These are phyloP conservation scores for Acorus calamus DNA, from an alignment of 106 monocot genomes.

Conservation along the genomic window DNA sequence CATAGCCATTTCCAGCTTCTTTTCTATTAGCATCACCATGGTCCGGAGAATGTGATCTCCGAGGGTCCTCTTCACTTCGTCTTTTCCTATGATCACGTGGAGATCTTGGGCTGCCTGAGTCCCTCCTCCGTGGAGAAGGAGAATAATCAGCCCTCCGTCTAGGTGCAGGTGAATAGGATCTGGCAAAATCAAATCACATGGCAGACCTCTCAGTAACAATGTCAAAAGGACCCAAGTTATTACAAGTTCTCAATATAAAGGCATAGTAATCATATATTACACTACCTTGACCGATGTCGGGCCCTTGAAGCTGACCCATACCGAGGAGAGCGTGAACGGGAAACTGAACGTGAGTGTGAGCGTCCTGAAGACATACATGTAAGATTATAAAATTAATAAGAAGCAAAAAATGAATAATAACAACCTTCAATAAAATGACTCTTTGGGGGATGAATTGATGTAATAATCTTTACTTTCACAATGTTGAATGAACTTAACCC, in stretches of 20 bases:
- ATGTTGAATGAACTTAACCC: too few relatives aligned
- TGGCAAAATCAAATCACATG: too few relatives aligned
- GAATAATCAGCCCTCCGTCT: constrained; percentile 29
- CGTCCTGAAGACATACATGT: constrained; percentile 15
- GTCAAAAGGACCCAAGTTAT: too few relatives aligned
- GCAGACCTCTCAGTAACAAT: too few relatives aligned
- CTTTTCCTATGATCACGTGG: constrained; percentile 16
- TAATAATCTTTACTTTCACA: too few relatives aligned
- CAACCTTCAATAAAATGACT: too few relatives aligned
- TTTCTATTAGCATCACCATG: constrained; percentile 10
- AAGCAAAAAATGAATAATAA: neutral
- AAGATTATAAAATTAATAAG: neutral
- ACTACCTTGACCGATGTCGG: constrained; percentile 36
- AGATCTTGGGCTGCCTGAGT: constrained; percentile 14
- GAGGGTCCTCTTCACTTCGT: constrained; percentile 8
- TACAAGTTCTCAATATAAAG: neutral
- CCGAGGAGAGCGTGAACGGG: constrained; percentile 47
- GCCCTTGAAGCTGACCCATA: constrained; percentile 10
- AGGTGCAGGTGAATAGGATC: constrained; percentile 59
- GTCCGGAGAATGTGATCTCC: constrained; percentile 25
- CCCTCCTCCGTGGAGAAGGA: constrained; percentile 29
- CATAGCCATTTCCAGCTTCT: constrained; percentile 12
- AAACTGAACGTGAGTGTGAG: constrained; percentile 36
- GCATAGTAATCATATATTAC: neutral
- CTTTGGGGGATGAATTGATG: too few relatives aligned